Evolutionary conservation across 441 rosid species (phyloP).

Genomic region (Gossypium davidsonii): DNA sequence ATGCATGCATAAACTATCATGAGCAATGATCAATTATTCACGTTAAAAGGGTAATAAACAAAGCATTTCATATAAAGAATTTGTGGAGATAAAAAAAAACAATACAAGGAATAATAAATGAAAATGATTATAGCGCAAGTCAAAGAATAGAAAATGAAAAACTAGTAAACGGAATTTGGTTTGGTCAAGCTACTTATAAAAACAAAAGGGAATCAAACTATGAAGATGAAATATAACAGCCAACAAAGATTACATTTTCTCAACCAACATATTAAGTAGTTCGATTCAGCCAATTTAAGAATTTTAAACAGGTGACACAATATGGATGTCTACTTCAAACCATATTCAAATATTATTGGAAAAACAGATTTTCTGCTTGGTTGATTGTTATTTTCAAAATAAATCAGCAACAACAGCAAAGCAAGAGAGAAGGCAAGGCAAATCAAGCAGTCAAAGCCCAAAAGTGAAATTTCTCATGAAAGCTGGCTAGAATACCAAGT

Average conservation of each 20-base stretch:
- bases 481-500: neutral
- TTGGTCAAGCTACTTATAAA: neutral
- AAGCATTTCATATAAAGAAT: neutral
- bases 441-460: neutral
- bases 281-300: neutral
- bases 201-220: neutral
- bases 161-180: neutral
- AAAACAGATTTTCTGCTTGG: neutral
- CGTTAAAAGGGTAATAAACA: neutral
- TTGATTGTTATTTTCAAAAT: neutral
- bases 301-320: neutral
- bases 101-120: neutral
- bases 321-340: neutral
- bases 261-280: neutral
- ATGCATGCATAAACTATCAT: slow-evolving; percentile 5
- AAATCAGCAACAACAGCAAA: neutral
- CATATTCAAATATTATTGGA: neutral
- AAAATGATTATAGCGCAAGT: neutral
- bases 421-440: neutral
- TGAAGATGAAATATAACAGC: neutral
- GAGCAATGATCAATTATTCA: neutral
- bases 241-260: neutral
- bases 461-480: neutral
- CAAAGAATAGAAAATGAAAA: neutral
- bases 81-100: neutral